phyloP scores from a whole-genome alignment of 495 filamentous ascomycete species.

The Friedmanniomyces endolithicus region DNA sequence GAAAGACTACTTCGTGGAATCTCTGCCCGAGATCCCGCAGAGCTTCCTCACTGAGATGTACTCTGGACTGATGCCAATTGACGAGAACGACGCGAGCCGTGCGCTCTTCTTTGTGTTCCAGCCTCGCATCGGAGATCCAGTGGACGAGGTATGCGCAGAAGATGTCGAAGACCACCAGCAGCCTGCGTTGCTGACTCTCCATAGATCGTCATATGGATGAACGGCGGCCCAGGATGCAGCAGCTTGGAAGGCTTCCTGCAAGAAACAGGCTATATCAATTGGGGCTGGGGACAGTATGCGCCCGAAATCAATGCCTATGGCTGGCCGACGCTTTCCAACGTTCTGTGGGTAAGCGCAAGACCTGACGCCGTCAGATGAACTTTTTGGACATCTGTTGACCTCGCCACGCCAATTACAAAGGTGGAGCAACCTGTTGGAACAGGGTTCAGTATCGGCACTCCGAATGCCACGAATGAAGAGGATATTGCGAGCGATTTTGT shows the following conservation, averaged over 20 bases:
- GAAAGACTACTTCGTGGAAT: neutral
- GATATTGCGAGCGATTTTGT: slow-evolving; percentile 46
- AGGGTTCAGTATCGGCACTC: slow-evolving; percentile 42
- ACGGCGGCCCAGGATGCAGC: slow-evolving; percentile 26
- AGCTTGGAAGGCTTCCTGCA: slow-evolving; percentile 29
- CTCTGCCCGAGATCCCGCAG: slow-evolving; percentile 17
- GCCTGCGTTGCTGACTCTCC: neutral
- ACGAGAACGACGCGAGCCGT: slow-evolving; percentile 25
- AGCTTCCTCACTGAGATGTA: slow-evolving; percentile 20
- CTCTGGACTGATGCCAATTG: slow-evolving; percentile 22
- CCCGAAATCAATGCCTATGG: slow-evolving; percentile 49
- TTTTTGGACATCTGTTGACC: no score
- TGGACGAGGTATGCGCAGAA: slow-evolving; percentile 11
- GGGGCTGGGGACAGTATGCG: slow-evolving; percentile 19
- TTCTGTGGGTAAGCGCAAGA: slow-evolving; percentile 38
- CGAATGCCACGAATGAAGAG: slow-evolving; percentile 43
- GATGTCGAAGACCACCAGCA: neutral
- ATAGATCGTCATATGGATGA: slow-evolving; percentile 10
- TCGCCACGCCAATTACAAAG: neutral
- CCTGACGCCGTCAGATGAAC: no score
- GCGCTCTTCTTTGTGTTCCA: slow-evolving; percentile 37
- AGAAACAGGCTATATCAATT: slow-evolving; percentile 29
- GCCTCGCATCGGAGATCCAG: slow-evolving; percentile 6
- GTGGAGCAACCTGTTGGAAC: slow-evolving; percentile 23
- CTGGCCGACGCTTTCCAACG: slow-evolving; percentile 53